Percentiles rank a stretch among this genome's conserved stretches.
These are phyloP conservation scores for Cordyceps militaris DNA, from an alignment of 2,329 filamentous ascomycete species.

Conservation along the genomic window DNA sequence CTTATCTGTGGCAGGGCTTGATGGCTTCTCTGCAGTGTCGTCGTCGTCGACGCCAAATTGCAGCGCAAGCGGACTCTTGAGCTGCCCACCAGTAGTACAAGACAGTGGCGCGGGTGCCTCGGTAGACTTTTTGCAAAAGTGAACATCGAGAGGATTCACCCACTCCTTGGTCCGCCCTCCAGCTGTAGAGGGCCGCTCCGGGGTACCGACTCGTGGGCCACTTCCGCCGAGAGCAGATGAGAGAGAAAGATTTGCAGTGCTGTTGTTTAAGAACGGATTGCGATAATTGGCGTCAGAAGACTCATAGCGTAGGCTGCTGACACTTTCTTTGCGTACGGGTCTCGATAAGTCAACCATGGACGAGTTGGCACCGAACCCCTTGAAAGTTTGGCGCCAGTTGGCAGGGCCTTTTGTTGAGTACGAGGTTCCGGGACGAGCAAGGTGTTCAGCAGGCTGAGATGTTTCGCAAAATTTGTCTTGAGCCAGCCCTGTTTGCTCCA, in stretches of 20 bases:
- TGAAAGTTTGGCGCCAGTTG: constrained; percentile 29
- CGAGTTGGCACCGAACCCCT: constrained; percentile 29
- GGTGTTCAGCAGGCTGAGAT: constrained; percentile 27
- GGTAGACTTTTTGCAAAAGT: constrained; percentile 29
- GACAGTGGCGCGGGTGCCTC: constrained; percentile 17
- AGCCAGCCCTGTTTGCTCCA: constrained; percentile 12
- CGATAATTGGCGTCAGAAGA: constrained; percentile 35
- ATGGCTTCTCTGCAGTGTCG: constrained; percentile 16
- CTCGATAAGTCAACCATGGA: constrained; percentile 40
- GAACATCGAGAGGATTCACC: constrained; percentile 42
- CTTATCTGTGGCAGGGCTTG: constrained; percentile 3
- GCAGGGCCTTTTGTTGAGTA: constrained; percentile 25
- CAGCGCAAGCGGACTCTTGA: constrained; percentile 34
- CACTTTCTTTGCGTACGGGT: constrained; percentile 22
- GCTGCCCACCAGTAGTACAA: constrained; percentile 19
- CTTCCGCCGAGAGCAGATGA: constrained; percentile 27
- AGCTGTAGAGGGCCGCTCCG: constrained; percentile 29
- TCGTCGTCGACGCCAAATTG: constrained; percentile 23
- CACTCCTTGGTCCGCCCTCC: constrained; percentile 32
- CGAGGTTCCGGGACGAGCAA: constrained; percentile 34
- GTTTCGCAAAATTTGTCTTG: constrained; percentile 32
- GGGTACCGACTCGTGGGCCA: constrained; percentile 25
- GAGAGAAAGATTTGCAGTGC: constrained; percentile 28
- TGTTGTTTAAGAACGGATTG: constrained; percentile 28
- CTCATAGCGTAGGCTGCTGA: constrained; percentile 25